These are phyloP conservation scores for Rhizopus delemar DNA, from an alignment of 371 early-diverging fungal genomes.

Conservation along the genomic window DNA sequence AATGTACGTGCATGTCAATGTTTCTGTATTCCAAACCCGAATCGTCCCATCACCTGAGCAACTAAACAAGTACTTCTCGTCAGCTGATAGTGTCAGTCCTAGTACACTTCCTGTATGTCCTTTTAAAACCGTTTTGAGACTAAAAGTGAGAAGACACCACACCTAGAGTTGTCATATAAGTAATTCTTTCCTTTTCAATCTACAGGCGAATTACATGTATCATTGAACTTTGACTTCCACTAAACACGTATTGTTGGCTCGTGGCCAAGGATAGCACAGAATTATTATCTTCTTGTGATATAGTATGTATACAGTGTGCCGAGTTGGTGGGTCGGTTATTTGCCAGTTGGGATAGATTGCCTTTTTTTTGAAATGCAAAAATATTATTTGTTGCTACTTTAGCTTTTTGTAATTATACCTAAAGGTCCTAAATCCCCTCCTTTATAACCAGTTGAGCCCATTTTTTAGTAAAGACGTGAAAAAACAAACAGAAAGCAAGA, in stretches of 20 bases:
- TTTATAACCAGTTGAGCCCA: too few relatives aligned
- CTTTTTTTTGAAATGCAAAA: conserved; percentile 4
- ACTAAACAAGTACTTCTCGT: conserved; percentile 64
- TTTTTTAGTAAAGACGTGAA: too few relatives aligned
- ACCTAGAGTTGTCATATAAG: conserved; percentile 43
- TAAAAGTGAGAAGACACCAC: conserved; percentile 71
- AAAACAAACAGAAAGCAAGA: too few relatives aligned
- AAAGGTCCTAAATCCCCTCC: too few relatives aligned
- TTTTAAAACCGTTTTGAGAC: conserved; percentile 54
- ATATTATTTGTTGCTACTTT: too few relatives aligned
- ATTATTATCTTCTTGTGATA: conserved; percentile 61
- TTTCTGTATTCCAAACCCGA: conserved; percentile 66
- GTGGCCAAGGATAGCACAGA: conserved; percentile 73
- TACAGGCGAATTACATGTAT: conserved; percentile 48
- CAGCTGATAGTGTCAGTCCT: conserved; percentile 58
- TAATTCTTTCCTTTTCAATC: neutral
- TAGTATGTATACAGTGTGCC: conserved; percentile 58
- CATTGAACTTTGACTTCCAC: conserved; percentile 70
- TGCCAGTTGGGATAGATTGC: conserved; percentile 25
- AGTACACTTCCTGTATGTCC: conserved; percentile 76
- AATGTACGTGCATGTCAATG: conserved; percentile 61
- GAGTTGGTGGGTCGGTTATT: conserved; percentile 18
- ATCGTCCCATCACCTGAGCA: conserved; percentile 51
- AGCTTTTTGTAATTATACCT: too few relatives aligned
- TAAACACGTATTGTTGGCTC: conserved; percentile 61